A percentile compares a stretch with the other conserved stretches of the same genome.
These are phyloP conservation scores for Xylariaceae sp. DNA, from an alignment of 2,329 filamentous ascomycete species.

Conservation along the genomic window DNA sequence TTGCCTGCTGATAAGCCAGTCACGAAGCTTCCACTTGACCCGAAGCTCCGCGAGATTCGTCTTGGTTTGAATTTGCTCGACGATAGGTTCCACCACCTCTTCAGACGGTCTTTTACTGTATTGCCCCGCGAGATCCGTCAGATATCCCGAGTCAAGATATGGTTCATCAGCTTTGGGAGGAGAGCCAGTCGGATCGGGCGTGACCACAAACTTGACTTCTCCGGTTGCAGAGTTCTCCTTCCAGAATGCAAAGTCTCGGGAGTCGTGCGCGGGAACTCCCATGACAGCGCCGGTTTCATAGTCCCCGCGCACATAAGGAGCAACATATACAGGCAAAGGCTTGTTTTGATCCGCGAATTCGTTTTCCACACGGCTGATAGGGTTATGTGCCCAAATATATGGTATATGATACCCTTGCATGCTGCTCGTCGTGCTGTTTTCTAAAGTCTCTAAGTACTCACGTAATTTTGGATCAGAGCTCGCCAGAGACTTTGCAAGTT, in stretches of 20 bases:
- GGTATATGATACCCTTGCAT: conserved; percentile 65
- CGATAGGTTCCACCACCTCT: conserved; percentile 56
- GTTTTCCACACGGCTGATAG: conserved; percentile 52
- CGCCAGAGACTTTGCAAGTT: conserved; percentile 58
- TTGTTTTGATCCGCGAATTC: conserved; percentile 47
- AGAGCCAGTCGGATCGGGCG: conserved; percentile 44
- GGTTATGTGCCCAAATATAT: conserved; percentile 57
- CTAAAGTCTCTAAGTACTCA: conserved; percentile 61
- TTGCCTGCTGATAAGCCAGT: conserved; percentile 91
- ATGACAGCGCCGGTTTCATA: conserved; percentile 87
- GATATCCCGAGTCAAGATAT: conserved; percentile 59
- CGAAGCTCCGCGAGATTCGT: conserved; percentile 55
- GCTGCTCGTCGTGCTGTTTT: conserved; percentile 48
- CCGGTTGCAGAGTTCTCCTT: conserved; percentile 57
- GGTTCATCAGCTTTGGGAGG: conserved; percentile 45
- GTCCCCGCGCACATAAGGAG: conserved; percentile 77
- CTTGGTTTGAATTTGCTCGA: conserved; percentile 47
- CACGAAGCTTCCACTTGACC: conserved; percentile 73
- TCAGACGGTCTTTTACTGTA: conserved; percentile 60
- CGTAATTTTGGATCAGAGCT: conserved; percentile 55
- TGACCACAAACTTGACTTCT: conserved; percentile 59
- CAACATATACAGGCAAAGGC: conserved; percentile 69
- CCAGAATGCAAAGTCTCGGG: conserved; percentile 76
- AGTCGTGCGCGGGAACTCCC: conserved; percentile 84
- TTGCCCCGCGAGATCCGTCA: conserved; percentile 59